phyloP scores from a whole-genome alignment of 805 yeast species.

The Yamadazyma akitaensis region DNA sequence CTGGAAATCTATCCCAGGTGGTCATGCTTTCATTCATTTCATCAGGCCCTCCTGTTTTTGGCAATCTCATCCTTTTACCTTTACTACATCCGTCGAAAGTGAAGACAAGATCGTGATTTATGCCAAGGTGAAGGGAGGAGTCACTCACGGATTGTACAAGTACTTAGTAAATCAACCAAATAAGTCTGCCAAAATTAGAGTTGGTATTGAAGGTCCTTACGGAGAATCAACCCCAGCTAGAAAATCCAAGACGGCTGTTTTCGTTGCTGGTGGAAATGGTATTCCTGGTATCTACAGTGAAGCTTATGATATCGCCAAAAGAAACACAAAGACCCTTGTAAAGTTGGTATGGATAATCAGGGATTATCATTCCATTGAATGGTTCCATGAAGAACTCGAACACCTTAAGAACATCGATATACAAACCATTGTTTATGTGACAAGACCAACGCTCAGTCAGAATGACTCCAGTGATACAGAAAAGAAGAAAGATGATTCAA shows the following conservation, averaged over 20 bases:
- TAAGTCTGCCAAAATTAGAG: constrained; percentile 24
- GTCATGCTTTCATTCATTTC: constrained; percentile 40
- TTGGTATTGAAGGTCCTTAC: constrained; percentile 65
- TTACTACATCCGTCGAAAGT: constrained; percentile 23
- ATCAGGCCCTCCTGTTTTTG: constrained; percentile 32
- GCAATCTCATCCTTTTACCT: constrained; percentile 45
- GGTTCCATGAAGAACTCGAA: constrained; percentile 45
- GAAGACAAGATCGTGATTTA: constrained; percentile 24
- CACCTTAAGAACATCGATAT: constrained; percentile 22
- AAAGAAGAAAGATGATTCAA: constrained; percentile 12
- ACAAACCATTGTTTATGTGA: constrained; percentile 26
- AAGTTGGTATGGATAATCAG: constrained; percentile 65
- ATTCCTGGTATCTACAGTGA: constrained; percentile 54
- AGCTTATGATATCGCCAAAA: constrained; percentile 27
- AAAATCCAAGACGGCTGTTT: constrained; percentile 51
- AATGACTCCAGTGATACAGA: constrained; percentile 4
- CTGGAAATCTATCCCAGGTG: constrained; percentile 40
- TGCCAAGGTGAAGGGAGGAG: constrained; percentile 36
- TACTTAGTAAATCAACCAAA: constrained; percentile 27
- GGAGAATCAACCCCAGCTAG: constrained; percentile 51
- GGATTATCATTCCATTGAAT: constrained; percentile 44
- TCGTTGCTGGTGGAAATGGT: constrained; percentile 75
- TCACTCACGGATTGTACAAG: constrained; percentile 30
- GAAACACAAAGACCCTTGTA: constrained; percentile 18
- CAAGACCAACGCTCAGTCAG: constrained; percentile 17